Conservation (phyloP, 2,329 filamentous ascomycete species). For the Bipolaris victoriae region DNA sequence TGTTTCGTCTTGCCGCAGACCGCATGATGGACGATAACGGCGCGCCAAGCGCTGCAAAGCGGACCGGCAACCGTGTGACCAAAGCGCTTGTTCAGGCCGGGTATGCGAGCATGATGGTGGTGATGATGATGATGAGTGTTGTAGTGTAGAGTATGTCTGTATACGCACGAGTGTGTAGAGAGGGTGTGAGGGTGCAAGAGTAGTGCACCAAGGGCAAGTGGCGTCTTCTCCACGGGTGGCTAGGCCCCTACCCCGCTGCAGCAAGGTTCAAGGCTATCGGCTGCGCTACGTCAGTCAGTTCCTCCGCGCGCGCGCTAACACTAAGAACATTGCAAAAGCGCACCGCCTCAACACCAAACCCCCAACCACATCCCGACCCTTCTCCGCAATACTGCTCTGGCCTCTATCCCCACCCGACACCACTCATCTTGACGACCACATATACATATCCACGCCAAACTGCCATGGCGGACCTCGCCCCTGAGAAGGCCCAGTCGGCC, state of each 20-base stretch:
- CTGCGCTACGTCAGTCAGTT: constrained; percentile 37
- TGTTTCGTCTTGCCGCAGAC: constrained; percentile 28
- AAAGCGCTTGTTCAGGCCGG: neutral
- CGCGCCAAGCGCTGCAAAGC: constrained; percentile 26
- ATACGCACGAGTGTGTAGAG: neutral
- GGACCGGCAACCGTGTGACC: constrained; percentile 9
- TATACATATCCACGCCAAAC: neutral
- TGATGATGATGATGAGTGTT: neutral
- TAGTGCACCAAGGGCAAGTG: neutral
- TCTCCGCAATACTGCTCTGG: constrained; percentile 2
- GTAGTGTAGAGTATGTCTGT: neutral
- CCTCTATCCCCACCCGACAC: neutral
- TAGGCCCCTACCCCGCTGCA: constrained; percentile 9
- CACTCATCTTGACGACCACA: constrained; percentile 6
- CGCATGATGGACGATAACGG: constrained; percentile 29
- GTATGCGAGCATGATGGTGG: neutral
- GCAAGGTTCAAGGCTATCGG: constrained; percentile 21
- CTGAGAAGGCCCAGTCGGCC: constrained; percentile 34
- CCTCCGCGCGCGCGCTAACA: constrained; percentile 16
- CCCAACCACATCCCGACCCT: constrained; percentile 16
- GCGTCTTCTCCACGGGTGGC: constrained; percentile 2
- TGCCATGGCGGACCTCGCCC: constrained; percentile 42
- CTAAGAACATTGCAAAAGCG: constrained; percentile 9
- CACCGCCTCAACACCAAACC: constrained; percentile 23
- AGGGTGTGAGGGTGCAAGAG: neutral